phyloP scores from a whole-genome alignment of 805 yeast genomes.

The Barnettozyma botsteinii region DNA sequence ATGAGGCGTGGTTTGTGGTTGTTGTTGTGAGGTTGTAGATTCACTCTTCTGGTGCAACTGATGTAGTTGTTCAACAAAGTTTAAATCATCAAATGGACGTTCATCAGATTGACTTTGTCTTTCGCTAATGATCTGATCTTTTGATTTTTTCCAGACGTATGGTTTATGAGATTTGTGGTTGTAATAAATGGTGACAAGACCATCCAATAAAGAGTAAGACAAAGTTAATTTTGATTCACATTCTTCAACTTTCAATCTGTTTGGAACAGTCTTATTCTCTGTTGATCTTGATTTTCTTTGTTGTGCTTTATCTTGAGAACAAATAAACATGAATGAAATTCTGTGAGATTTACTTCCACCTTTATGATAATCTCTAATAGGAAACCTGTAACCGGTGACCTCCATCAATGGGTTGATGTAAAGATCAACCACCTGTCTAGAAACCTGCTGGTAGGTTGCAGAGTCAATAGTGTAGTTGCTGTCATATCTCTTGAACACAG shows the following conservation, averaged over 20 bases:
- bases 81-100: slow-evolving; percentile 6
- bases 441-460: slow-evolving; percentile 30
- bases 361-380: slow-evolving; percentile 41
- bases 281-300: slow-evolving; percentile 38
- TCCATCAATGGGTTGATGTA: slow-evolving; percentile 37
- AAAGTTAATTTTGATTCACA: slow-evolving; percentile 37
- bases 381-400: slow-evolving; percentile 37
- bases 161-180: slow-evolving; percentile 38
- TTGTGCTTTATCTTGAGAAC: slow-evolving; percentile 38
- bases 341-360: slow-evolving; percentile 37
- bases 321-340: slow-evolving; percentile 39
- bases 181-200: slow-evolving; percentile 31
- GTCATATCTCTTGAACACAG: slow-evolving; percentile 30
- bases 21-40: background rate
- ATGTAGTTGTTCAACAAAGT: slow-evolving; percentile 5
- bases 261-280: slow-evolving; percentile 32
- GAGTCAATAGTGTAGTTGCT: slow-evolving; percentile 26
- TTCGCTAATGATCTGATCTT: background rate
- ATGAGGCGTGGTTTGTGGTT: slow-evolving; percentile 6
- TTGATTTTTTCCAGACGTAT: slow-evolving; percentile 26
- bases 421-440: slow-evolving; percentile 30
- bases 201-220: slow-evolving; percentile 34
- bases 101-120: slow-evolving; percentile 2
- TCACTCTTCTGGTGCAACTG: slow-evolving; percentile 1
- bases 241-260: slow-evolving; percentile 36